Conservation (phyloP, 2,329 filamentous ascomycete genomes). For the Rhynchosporium graminicola region DNA sequence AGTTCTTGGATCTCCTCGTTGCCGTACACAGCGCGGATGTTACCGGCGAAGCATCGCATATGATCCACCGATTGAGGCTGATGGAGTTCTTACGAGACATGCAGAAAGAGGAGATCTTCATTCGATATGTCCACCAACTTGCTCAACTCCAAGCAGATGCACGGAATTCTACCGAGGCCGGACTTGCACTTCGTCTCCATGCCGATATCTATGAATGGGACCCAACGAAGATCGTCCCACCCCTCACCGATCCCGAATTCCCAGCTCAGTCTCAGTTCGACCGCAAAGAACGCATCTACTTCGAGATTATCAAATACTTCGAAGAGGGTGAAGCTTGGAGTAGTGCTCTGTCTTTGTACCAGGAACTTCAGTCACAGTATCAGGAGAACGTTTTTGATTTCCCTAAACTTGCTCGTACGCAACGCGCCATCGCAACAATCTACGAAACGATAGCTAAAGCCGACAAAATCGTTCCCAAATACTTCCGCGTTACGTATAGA, state of each 20-base stretch:
- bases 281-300: slow-evolving; percentile 88
- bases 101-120: slow-evolving; percentile 96
- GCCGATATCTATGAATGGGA: slow-evolving; percentile 95
- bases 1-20: slow-evolving; percentile 86
- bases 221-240: slow-evolving; percentile 62
- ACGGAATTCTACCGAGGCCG: slow-evolving; percentile 82
- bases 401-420: slow-evolving; percentile 82
- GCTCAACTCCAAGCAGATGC: slow-evolving; percentile 74
- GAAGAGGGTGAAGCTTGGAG: slow-evolving; percentile 95
- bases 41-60: slow-evolving; percentile 73
- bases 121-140: slow-evolving; percentile 92
- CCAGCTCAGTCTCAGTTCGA: slow-evolving; percentile 87
- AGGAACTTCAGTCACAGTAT: slow-evolving; percentile 89
- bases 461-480: slow-evolving; percentile 75
- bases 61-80: slow-evolving; percentile 83
- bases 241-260: slow-evolving; percentile 73
- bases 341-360: slow-evolving; percentile 82
- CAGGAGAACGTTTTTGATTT: slow-evolving; percentile 90
- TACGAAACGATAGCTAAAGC: slow-evolving; percentile 87
- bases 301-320: slow-evolving; percentile 91
- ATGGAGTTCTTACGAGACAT: slow-evolving; percentile 98
- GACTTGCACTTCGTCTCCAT: slow-evolving; percentile 83
- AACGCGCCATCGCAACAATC: slow-evolving; percentile 88
- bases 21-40: slow-evolving; percentile 80
- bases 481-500: slow-evolving; percentile 88